Evolutionary conservation across 768 basidiomycete genomes (phyloP).

Genomic region (Mycena alexandri): DNA sequence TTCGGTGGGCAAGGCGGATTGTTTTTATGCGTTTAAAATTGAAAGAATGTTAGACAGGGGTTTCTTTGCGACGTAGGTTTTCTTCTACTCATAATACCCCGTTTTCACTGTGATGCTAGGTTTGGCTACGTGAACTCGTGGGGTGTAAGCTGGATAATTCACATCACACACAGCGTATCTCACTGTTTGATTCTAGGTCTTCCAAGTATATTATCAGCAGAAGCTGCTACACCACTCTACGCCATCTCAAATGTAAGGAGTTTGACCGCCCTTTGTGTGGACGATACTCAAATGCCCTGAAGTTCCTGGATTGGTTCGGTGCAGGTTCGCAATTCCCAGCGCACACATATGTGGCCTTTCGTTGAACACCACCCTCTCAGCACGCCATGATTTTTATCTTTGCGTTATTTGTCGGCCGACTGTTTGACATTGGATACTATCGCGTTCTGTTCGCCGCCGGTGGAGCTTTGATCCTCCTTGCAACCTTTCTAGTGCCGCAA

Average conservation of each 20-base stretch:
- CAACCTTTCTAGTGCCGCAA: slow-evolving; percentile 21
- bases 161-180: neutral
- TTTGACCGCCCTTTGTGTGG: no score
- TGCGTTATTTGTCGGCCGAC: slow-evolving; percentile 60
- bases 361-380: no score
- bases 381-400: no score
- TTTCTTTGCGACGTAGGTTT: no score
- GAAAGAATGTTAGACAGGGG: no score
- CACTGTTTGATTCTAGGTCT: slow-evolving; percentile 26
- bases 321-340: no score
- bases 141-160: slow-evolving; percentile 53
- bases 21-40: no score
- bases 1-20: no score
- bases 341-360: no score
- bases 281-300: no score
- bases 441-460: slow-evolving; percentile 52
- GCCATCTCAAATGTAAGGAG: slow-evolving; percentile 37
- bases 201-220: slow-evolving; percentile 39
- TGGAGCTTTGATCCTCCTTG: slow-evolving; percentile 12
- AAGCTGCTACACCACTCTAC: slow-evolving; percentile 29
- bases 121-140: slow-evolving; percentile 65
- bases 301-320: slow-evolving; percentile 73
- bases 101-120: no score
- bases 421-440: slow-evolving; percentile 68
- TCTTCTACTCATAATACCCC: no score